phyloP scores from a whole-genome alignment of 73 alveolate species.

The Loxodes magnus region DNA sequence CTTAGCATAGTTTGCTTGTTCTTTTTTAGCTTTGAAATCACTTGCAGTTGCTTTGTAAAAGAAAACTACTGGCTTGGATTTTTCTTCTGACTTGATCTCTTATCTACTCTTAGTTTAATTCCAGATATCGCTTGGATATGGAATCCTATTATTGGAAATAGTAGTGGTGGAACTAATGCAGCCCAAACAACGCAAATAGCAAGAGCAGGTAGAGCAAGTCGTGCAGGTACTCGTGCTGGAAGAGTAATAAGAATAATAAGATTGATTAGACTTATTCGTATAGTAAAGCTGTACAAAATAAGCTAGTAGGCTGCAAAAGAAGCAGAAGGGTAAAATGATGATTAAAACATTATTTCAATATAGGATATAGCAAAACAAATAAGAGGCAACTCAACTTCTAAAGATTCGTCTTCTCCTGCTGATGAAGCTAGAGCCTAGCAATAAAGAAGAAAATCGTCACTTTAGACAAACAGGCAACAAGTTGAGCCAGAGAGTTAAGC shows the following conservation, averaged over 20 bases:
- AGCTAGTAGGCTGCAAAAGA: slow-evolving; percentile 23
- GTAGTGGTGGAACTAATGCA: slow-evolving; percentile 41
- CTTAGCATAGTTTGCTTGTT: slow-evolving; percentile 21
- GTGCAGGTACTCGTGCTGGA: slow-evolving; percentile 59
- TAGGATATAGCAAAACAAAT: not conserved
- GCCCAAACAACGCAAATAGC: slow-evolving; percentile 36
- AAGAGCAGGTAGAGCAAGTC: slow-evolving; percentile 67
- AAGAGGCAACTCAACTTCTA: slow-evolving; percentile 2
- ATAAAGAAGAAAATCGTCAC: too few species aligned
- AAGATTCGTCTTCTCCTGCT: too few species aligned
- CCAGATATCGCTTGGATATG: slow-evolving; percentile 76
- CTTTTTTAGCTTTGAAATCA: slow-evolving; percentile 23
- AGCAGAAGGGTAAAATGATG: slow-evolving; percentile 36
- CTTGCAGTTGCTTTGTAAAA: slow-evolving; percentile 11
- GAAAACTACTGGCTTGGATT: slow-evolving; percentile 49
- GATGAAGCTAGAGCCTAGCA: too few species aligned
- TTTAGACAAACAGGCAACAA: too few species aligned
- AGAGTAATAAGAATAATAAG: slow-evolving; percentile 49
- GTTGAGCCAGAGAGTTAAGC: too few species aligned
- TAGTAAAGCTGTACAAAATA: slow-evolving; percentile 33
- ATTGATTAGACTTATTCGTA: slow-evolving; percentile 28
- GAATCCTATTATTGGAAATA: slow-evolving; percentile 40
- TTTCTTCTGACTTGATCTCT: slow-evolving; percentile 79
- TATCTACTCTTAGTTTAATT: slow-evolving; percentile 67
- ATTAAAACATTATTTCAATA: too few species aligned